These are phyloP conservation scores for Quambalaria eucalypti DNA, from an alignment of 1,284 basidiomycete species.

Conservation along the genomic window DNA sequence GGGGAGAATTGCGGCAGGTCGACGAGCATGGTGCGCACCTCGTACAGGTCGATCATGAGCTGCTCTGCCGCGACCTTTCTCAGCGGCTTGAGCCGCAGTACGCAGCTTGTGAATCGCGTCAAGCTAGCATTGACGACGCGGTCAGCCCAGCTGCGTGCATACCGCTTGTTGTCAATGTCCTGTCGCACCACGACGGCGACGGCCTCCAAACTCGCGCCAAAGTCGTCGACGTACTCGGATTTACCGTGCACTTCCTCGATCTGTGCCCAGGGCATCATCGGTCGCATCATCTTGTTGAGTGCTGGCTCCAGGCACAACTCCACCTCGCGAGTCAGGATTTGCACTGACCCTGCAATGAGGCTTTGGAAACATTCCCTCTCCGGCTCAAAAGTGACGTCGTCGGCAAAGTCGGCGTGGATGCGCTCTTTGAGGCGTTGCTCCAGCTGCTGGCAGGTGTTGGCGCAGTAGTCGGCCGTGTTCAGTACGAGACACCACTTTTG, in stretches of 20 bases:
- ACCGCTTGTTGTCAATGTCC: slow-evolving; percentile 43
- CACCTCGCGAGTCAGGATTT: slow-evolving; percentile 26
- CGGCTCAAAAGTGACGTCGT: slow-evolving; percentile 68
- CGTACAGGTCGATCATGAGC: slow-evolving; percentile 23
- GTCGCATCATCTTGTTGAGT: slow-evolving; percentile 38
- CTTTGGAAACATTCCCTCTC: slow-evolving; percentile 71
- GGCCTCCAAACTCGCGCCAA: slow-evolving; percentile 34
- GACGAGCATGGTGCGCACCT: slow-evolving; percentile 23
- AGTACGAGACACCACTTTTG: slow-evolving; percentile 57
- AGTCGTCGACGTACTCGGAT: slow-evolving; percentile 33
- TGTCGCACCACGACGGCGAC: slow-evolving; percentile 40
- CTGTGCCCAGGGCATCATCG: slow-evolving; percentile 28
- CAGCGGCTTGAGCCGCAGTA: slow-evolving; percentile 36
- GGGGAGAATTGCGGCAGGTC: slow-evolving; percentile 46
- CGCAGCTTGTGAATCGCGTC: slow-evolving; percentile 19
- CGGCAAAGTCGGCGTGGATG: slow-evolving; percentile 63
- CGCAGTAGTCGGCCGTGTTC: slow-evolving; percentile 97
- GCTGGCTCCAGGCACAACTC: slow-evolving; percentile 31
- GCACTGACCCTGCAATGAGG: slow-evolving; percentile 28
- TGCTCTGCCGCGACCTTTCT: slow-evolving; percentile 23
- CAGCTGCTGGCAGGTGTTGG: slow-evolving; percentile 80
- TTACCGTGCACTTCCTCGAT: slow-evolving; percentile 13
- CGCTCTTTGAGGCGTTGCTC: slow-evolving; percentile 83
- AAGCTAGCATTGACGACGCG: slow-evolving; percentile 28
- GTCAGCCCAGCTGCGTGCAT: slow-evolving; percentile 42